Base-by-base conservation (phyloP, 2,329 filamentous ascomycete species). In the Dactylellina parvicollis region DNA sequence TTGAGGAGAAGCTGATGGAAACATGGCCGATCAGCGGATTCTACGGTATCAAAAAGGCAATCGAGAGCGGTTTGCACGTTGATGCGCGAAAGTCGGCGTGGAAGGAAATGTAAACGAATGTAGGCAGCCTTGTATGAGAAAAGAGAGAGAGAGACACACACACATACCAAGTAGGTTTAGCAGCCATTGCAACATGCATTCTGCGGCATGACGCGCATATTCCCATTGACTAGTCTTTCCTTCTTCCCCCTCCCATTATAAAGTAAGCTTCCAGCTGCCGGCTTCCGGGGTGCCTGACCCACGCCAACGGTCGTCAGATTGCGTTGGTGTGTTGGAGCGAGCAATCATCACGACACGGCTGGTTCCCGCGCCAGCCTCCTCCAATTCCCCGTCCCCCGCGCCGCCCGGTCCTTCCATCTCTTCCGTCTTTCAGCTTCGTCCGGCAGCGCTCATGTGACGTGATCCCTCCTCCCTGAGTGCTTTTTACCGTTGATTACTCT, bases 21-120 rank as follows among this genome's bases (percentile, higher is more conserved):
- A 20, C 78, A 0, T 84, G 84, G 83, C 87, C 87, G 0, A 77
- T 89, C 14, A 85, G 85, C 0, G 87, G 87, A 0, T 78, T 89
- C 1, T 86, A 85, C 62, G 88, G 88, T 1, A 85, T 89, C 62
- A 84, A 81, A 78, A 86, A 85, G 80, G 83, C 85, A 28, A 88
- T 89, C 20, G 67, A 72, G 26, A 72, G 67, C 40, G 59, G 59
- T 14, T 36, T 54, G 4, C 60, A 72, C 24, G 44, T 72, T 22
- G 67, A 72, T 12, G 67, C 67, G 4, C 24, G 67, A 18, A 72
- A 54, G 44, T 72, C 67, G 4, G 42, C 55, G 8, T 72, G 67
- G 67, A 72, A 72, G 59, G 20, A 72, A 32, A 24, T 72, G 52
- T 72, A 60, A 28, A 47, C 59, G 38, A 28, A 20, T 16, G 18